Base-by-base conservation (phyloP, 192 early-diverging fungal genomes). In the Diversispora eburnea region DNA sequence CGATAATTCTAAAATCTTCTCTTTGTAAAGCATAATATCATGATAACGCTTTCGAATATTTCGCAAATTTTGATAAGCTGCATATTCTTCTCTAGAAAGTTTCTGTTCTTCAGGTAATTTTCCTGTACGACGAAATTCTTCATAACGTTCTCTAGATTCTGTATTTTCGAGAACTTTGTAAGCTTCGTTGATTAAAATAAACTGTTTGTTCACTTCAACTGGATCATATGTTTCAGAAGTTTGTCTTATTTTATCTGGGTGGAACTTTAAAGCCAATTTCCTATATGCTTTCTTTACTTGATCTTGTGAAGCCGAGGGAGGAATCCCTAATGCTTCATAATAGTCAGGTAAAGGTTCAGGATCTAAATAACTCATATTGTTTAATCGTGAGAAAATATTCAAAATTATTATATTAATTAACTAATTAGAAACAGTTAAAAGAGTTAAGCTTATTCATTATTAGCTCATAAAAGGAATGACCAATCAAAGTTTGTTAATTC, bases 261-360 rank as follows among this genome's bases (percentile, higher is more conserved):
- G 89, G 72, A 88, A 94, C 76, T 95, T 95, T 65, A 98, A 83
- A 12, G 98, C 98, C 72, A 97, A 86, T 84, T 99, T 99, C 67
- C 95, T 82, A 89, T 97, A 97, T 19, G 96, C 94, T 84, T 99
- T 99, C 84, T 97, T 99, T 75, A 99, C 84, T 63, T 98, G 93
- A 67, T 82, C 60, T 56, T 96, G 92, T 68, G 85, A 85, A 65
- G 92, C 93, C 10, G 60, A 66, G 13, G 94, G 90, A 62, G 81
- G 59, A 66, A 97, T 91, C 72, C 89, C 98, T 46, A 99, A 87
- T 20, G 88, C 76, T 47, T 99, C 94, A 85, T 99, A 99, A 66
- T 90, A 87, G 4, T 8, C n/a, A 7, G 51, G 51, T 54, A 9
- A 4, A 54, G 4, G 12, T 54, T 49, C 8, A 49, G 51, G n/a